Base-by-base conservation (phyloP, 2,329 filamentous ascomycete species). In the Diaporthe caulivora region DNA sequence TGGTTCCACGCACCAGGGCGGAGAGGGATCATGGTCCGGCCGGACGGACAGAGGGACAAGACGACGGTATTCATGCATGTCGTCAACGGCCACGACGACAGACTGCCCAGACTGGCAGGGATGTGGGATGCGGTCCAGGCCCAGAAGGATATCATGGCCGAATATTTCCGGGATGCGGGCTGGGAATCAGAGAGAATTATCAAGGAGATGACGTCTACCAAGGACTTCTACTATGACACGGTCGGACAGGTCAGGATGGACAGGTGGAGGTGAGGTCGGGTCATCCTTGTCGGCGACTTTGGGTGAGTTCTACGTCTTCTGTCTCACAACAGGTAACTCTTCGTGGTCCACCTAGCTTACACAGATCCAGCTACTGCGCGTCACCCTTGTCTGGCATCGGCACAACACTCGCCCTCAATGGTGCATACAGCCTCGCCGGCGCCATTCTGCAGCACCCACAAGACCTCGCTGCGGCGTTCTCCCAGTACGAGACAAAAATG, bases 391-490 rank as follows among this genome's bases (percentile, higher is more conserved):
- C 85, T 0, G 88, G 88, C 0, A 84, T 87, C 81, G 87, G 87
- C 18, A 88, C 86, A 2, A 84, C 82, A 3, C 75, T 83, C 4
- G 85, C 85, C 2, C 74, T 89, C 29, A 77, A 84, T 1, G 84
- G 84, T 2, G 88, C 86, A 1, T 89, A 89, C 75, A 80, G 87
- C 0, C 82, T 90, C 1, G 88, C 87, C 0, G 86, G 87, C 2
- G 85, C 86, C 60, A 79, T 87, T n/a, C 71, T 74, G 17, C 75
- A 74, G 15, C 74, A 78, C 29, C 75, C 76, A 0, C 40, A 74
- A 15, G 76, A 80, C 53, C 70, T 82, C 15, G 29, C 74, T 1
- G 77, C 78, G 8, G 85, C 80, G 1, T 78, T 85, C 8, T 75
- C 78, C 5, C 76, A 76, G 5, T 88, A 88, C 55, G 84, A 88